These are phyloP conservation scores for Rubus idaeus DNA, from an alignment of 306 rosid species.

Conservation along the genomic window DNA sequence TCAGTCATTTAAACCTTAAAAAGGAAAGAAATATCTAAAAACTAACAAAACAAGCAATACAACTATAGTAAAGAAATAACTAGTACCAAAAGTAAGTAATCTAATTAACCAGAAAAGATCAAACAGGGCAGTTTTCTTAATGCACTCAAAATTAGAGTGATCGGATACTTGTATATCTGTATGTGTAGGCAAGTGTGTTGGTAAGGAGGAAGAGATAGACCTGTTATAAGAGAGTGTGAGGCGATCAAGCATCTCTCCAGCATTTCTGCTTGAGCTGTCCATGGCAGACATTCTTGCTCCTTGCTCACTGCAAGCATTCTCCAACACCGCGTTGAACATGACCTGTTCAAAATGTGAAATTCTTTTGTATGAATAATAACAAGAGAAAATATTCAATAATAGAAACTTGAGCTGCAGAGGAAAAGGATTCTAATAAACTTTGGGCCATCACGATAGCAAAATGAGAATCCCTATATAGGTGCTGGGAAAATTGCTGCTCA, in stretches of 20 bases:
- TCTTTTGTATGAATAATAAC: not conserved
- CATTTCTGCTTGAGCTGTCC: conserved; percentile 99
- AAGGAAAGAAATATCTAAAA: not conserved
- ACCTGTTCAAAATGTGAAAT: conserved; percentile 46
- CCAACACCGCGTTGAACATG: conserved; percentile 85
- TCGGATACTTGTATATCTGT: not conserved
- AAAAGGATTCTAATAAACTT: not conserved
- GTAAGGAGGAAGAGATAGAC: conserved; percentile 41
- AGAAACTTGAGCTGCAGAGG: not conserved
- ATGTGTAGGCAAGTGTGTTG: not conserved
- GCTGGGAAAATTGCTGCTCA: no score
- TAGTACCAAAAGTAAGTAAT: not conserved
- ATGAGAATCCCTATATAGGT: no score
- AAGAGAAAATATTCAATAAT: not conserved
- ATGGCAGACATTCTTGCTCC: conserved; percentile 99
- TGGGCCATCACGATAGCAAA: not conserved
- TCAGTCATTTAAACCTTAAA: conserved; percentile 19
- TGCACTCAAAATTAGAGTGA: not conserved
- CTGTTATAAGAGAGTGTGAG: conserved; percentile 93
- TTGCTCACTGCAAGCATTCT: conserved; percentile 99
- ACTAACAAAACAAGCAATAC: not conserved
- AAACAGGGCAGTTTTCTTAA: not conserved
- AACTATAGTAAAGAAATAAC: not conserved
- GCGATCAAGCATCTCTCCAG: conserved; percentile 99
- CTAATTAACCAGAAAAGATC: not conserved